Percentiles rank a stretch among this genome's conserved stretches.
Conservation (phyloP, 1,284 basidiomycete species). For the Grifola frondosa region DNA sequence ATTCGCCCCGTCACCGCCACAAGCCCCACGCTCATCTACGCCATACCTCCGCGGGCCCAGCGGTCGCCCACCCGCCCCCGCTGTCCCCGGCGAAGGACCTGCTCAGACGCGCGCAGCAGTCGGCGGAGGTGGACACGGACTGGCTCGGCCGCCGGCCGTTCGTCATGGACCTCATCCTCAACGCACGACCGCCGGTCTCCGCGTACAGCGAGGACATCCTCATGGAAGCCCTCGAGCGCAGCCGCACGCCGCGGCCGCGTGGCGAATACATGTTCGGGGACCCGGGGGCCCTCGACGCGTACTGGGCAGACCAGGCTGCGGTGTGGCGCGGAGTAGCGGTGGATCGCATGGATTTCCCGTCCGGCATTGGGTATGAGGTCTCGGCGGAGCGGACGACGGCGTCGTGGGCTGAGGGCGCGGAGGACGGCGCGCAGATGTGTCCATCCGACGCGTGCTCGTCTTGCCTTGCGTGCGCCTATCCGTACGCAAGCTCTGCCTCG, state of each 20-base stretch:
- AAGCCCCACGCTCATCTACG: constrained; percentile 7
- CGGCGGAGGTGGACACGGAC: constrained; percentile 16
- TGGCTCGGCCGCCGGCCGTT: constrained; percentile 21
- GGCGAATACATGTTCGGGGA: constrained; percentile 30
- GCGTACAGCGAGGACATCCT: constrained; percentile 26
- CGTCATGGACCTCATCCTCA: constrained; percentile 31
- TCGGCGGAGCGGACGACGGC: constrained; percentile 50
- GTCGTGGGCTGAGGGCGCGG: constrained; percentile 32
- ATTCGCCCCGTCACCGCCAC: constrained; percentile 15
- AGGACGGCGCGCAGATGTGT: no score
- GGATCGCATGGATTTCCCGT: constrained; percentile 19
- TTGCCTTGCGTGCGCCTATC: no score
- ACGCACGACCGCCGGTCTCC: constrained; percentile 20
- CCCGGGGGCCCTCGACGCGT: constrained; percentile 33
- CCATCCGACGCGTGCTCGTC: no score
- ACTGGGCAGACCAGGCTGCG: constrained; percentile 39
- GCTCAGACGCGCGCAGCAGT: constrained; percentile 19
- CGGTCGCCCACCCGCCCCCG: constrained; percentile 15
- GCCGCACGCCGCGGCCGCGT: constrained; percentile 18
- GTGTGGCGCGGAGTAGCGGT: constrained; percentile 28
- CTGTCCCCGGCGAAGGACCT: constrained; percentile 22
- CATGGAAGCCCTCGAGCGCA: constrained; percentile 28
- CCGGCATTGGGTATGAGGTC: constrained; percentile 35
- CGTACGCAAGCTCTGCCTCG: no score
- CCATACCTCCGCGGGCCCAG: constrained; percentile 6